phyloP scores from a whole-genome alignment of 208 protist genomes.

The Spongospora subterranea region DNA sequence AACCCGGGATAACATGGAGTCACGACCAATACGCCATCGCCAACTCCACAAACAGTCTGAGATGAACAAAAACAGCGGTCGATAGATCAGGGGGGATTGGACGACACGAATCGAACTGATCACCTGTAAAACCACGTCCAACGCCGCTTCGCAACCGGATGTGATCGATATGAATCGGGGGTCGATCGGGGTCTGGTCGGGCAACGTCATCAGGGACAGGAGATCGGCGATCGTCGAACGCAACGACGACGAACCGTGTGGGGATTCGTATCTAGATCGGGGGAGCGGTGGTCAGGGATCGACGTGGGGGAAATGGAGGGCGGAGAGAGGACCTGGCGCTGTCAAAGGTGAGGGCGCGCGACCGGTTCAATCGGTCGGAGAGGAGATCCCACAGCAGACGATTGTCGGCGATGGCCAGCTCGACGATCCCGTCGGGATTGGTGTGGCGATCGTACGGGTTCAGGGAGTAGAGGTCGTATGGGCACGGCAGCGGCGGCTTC shows the following conservation, averaged over 20 bases:
- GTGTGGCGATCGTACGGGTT: not conserved
- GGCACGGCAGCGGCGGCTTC: no score
- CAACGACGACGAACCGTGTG: not conserved
- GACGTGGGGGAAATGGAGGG: no score
- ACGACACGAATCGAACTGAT: not conserved
- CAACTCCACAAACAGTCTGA: not conserved
- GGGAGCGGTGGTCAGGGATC: no score
- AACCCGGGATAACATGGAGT: slow-evolving; percentile 14
- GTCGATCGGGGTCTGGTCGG: not conserved
- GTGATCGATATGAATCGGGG: not conserved
- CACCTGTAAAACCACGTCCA: not conserved
- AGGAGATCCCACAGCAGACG: not conserved
- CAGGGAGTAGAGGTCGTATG: not conserved
- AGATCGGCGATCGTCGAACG: not conserved
- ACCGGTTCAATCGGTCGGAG: no score
- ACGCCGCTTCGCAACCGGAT: not conserved
- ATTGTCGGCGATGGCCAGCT: not conserved
- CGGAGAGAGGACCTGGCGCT: no score
- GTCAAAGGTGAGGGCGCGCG: no score
- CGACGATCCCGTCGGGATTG: not conserved
- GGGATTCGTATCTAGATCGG: not conserved
- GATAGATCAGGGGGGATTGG: no score
- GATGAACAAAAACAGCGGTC: no score
- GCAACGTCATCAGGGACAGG: not conserved
- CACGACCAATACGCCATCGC: not conserved